A percentile compares a stretch with the other conserved stretches of the same genome.
Conservation (phyloP, 2,329 filamentous ascomycete species). For the Tolypocladium amazonense region DNA sequence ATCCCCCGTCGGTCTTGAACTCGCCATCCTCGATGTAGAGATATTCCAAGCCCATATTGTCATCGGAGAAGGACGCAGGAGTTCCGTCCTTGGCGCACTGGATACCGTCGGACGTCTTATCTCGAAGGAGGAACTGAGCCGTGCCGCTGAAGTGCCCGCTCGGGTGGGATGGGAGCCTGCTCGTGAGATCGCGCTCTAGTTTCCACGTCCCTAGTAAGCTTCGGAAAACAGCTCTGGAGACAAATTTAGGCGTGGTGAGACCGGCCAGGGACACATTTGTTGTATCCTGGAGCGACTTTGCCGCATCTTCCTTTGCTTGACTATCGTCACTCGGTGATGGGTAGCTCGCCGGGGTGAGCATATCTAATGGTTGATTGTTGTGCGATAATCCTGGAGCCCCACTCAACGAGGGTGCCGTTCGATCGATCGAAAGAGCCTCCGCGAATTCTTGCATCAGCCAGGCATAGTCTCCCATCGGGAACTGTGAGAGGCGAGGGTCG, state of each 20-base stretch:
- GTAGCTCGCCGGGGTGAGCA: constrained; percentile 48
- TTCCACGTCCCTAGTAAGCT: constrained; percentile 62
- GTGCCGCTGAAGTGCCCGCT: constrained; percentile 55
- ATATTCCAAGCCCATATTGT: constrained; percentile 44
- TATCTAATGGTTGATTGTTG: constrained; percentile 35
- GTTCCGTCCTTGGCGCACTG: constrained; percentile 15
- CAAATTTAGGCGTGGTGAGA: constrained; percentile 36
- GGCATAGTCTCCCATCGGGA: constrained; percentile 74
- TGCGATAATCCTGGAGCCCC: constrained; percentile 23
- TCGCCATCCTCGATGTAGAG: constrained; percentile 59
- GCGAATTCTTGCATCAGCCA: constrained; percentile 66
- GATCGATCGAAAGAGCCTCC: constrained; percentile 40
- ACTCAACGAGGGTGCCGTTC: constrained; percentile 20
- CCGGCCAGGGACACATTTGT: constrained; percentile 29
- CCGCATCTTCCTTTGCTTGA: constrained; percentile 26
- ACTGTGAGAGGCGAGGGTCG: constrained; percentile 50
- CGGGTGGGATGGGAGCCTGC: constrained; percentile 45
- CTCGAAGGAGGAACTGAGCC: constrained; percentile 52
- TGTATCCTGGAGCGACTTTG: constrained; percentile 34
- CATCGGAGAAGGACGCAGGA: constrained; percentile 6
- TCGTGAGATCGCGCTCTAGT: constrained; percentile 45
- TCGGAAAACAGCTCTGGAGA: constrained; percentile 57
- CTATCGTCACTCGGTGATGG: constrained; percentile 24
- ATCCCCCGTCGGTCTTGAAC: constrained; percentile 45
- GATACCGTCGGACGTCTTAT: constrained; percentile 43